Base-by-base conservation (phyloP, 805 yeast genomes). In the Kluyveromyces dobzhanskii region DNA sequence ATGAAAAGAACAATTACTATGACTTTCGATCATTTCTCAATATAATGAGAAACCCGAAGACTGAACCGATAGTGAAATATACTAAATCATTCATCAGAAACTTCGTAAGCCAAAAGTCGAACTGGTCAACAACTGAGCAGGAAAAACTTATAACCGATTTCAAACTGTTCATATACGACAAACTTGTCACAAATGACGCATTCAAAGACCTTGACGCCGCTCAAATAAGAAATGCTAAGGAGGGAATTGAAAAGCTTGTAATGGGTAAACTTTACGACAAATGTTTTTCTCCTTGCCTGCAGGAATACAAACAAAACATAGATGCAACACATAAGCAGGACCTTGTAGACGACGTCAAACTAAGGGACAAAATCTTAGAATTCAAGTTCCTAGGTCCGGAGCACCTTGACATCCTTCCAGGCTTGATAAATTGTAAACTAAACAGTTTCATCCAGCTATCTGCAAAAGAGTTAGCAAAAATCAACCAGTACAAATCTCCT, bases 201-300 rank as follows among this genome's bases (percentile, higher is more conserved):
- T 90, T 92, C 57, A 70, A 75, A 17, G 64, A 74, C 3, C 70
- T 85, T 66, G 77, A 76, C 13, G 73, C 69, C 2, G 67, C 67
- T 16, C 78, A 73, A 38, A 62, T 84, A 37, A 77, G 70, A 28
- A 86, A 88, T 53, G 80, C 94, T 2, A 66, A 79, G 47, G 97
- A 87, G 50, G 98, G 98, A 0, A 69, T 92, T 50, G 99, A 92
- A 59, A 92, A 92, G 58, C 69, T 92, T 31, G 70, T 94, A 8
- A 85, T 88, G 94, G 88, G 90, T 40, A 70, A 95, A 46, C 61
- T 94, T 2, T 88, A 86, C 57, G 67, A 69, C 1, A 75, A 73
- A 39, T 81, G 90, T 23, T 94, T 83, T 54, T 78, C 97, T 0
- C 97, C 97, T 0, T 63, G 57, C 13, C 52, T 67, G 24, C 41